Evolutionary conservation across 2,329 filamentous ascomycete species (phyloP), one percentile per base, ranked within the genome.

Genomic region (Microcyclosporella mali): DNA sequence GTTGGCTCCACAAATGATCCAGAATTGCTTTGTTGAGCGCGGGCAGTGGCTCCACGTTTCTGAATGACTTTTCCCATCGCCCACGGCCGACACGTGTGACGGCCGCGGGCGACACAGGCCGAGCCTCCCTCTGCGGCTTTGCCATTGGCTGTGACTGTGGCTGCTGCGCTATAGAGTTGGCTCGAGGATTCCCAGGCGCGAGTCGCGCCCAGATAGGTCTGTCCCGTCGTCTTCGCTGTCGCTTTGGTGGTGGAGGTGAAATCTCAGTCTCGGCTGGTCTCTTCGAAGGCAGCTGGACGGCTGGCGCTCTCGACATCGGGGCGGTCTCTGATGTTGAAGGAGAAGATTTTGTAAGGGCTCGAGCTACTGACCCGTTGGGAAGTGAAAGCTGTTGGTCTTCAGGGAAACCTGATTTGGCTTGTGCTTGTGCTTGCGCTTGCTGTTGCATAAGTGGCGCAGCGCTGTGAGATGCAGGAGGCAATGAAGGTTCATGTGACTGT

Each of bases 201-300:
- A 62, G 52, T n/a, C 56, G 47, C 6, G 62, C 62, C 62, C 62
- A 65, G 9, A 56, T 45, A 1, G 62, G 62, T 29, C 58, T 51
- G 40, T 62, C 60, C 40, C 58, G 58, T 11, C 55, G 47, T 12
- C 38, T 46, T 37, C 48, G 39, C 21, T 49, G 54, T 29, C 53
- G 56, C 45, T 65, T 65, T 6, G 45, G 37, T 17, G 59, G 57
- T 14, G 48, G 52, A 25, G 21, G 47, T 4, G 48, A 43, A 8
- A 46, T 36, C 3, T 53, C 46, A 8, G 47, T 45, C 15, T 55
- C 52, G 12, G 61, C 59, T 27, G 53, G 39, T 8, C 59, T 50
- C 40, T 62, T 62, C 42, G 54, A 41, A 16, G 49, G 44, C 10
- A 48, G 21, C 9, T 25, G 21, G 9, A 9, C 21, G 21, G 21